Percentiles rank a stretch among this genome's conserved stretches.
Conservation (phyloP, 352 stramenopile species). For the Aphanomyces astaci region DNA sequence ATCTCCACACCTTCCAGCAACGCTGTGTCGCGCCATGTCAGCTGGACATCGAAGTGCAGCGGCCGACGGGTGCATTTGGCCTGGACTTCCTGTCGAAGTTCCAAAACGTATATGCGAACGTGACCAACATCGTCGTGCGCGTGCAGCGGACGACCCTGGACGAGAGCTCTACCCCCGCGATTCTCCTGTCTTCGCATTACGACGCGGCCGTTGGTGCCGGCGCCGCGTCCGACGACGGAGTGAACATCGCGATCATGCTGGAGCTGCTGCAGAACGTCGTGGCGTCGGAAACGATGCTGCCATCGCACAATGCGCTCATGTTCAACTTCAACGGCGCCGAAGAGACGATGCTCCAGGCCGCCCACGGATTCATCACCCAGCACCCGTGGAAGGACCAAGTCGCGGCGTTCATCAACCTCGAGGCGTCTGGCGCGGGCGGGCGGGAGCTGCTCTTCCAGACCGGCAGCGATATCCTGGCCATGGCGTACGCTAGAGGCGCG, state of each 20-base stretch:
- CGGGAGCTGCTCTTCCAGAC: slow-evolving; percentile 70
- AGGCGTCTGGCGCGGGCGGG: slow-evolving; percentile 57
- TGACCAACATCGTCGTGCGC: slow-evolving; percentile 73
- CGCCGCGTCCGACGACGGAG: slow-evolving; percentile 63
- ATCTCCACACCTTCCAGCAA: slow-evolving; percentile 28
- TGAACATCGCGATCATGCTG: slow-evolving; percentile 78
- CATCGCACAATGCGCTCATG: slow-evolving; percentile 42
- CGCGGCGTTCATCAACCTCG: slow-evolving; percentile 70
- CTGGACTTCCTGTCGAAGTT: slow-evolving; percentile 71
- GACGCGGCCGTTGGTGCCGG: slow-evolving; percentile 62
- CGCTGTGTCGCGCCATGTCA: slow-evolving; percentile 5
- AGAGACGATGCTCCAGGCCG: slow-evolving; percentile 70
- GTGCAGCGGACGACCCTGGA: slow-evolving; percentile 34
- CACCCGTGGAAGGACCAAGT: slow-evolving; percentile 64
- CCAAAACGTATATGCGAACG: slow-evolving; percentile 80
- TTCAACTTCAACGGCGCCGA: slow-evolving; percentile 81
- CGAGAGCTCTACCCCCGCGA: slow-evolving; percentile 36
- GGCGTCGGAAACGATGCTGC: slow-evolving; percentile 26
- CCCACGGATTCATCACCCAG: slow-evolving; percentile 74
- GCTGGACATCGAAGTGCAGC: slow-evolving; percentile 41
- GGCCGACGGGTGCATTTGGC: slow-evolving; percentile 52
- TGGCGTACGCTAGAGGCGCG: slow-evolving; percentile 62
- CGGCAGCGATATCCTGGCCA: slow-evolving; percentile 57
- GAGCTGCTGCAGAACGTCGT: slow-evolving; percentile 48
- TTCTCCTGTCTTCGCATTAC: slow-evolving; percentile 76